A percentile compares a stretch with the other conserved stretches of the same genome.
These are phyloP conservation scores for Eragrostis nindensis DNA, from an alignment of 176 grass and related monocot species.

Conservation along the genomic window DNA sequence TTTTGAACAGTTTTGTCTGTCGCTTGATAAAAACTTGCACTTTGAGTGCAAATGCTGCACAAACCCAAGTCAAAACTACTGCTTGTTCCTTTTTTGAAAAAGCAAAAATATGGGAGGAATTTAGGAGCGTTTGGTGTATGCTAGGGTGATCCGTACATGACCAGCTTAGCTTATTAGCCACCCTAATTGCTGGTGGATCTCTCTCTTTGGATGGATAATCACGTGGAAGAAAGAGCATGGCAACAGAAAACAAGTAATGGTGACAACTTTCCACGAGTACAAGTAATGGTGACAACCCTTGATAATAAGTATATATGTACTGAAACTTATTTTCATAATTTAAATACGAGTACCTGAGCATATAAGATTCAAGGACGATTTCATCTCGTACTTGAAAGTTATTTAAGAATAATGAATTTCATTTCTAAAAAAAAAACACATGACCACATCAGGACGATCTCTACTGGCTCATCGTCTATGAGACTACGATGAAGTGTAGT, in stretches of 20 bases:
- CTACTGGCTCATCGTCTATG: no score
- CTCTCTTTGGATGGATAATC: conserved; percentile 33
- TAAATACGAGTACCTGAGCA: no score
- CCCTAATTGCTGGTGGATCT: conserved; percentile 29
- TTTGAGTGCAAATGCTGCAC: conserved; percentile 41
- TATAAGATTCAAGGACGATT: no score
- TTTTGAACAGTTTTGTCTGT: conserved; percentile 4
- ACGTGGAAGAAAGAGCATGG: conserved; percentile 15
- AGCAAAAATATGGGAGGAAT: background rate
- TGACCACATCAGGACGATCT: no score
- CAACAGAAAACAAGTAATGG: conserved; percentile 39
- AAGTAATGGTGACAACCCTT: no score
- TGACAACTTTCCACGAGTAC: conserved; percentile 28
- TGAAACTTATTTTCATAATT: no score
- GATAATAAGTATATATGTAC: no score
- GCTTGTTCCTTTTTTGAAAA: background rate
- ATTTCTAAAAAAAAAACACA: no score
- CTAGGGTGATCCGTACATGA: background rate
- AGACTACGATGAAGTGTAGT: no score
- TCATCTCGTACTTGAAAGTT: no score
- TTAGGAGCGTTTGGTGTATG: conserved; percentile 27
- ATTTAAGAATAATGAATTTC: no score
- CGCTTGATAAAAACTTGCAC: conserved; percentile 3
- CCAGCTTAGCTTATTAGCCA: conserved; percentile 6
- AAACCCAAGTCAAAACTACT: background rate